Evolutionary conservation across 352 stramenopile species (phyloP).

Genomic region (Globisporangium cederbergense): DNA sequence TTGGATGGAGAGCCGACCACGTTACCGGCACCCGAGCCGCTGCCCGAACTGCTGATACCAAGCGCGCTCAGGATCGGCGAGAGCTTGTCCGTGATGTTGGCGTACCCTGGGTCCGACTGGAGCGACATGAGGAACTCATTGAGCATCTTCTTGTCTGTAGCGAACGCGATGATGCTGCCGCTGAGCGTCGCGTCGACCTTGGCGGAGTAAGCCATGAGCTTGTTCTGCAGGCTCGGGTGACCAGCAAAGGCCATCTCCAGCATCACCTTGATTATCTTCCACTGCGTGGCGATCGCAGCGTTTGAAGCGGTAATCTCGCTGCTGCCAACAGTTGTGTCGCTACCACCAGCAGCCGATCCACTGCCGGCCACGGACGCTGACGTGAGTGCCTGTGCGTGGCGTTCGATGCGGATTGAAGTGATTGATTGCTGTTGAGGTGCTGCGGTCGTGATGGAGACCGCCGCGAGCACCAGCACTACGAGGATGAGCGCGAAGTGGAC

Average conservation of each 20-base stretch:
- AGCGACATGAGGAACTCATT: neutral
- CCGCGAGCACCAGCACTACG: neutral
- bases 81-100: no score
- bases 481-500: neutral
- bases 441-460: neutral
- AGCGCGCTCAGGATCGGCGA: no score
- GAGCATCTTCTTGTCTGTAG: neutral
- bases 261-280: neutral
- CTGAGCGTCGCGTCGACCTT: slow-evolving; percentile 1
- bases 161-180: neutral
- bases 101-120: no score
- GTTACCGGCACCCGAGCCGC: no score
- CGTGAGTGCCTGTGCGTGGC: neutral
- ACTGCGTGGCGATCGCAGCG: slow-evolving; percentile 1
- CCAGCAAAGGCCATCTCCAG: neutral
- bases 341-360: neutral
- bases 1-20: no score
- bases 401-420: neutral
- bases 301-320: neutral
- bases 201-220: neutral
- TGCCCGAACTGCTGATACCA: no score
- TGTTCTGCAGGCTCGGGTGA: neutral
- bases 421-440: neutral
- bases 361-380: neutral
- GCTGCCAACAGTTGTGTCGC: neutral